Base-by-base conservation (phyloP, 768 basidiomycete species). In the Panellus pusillus region DNA sequence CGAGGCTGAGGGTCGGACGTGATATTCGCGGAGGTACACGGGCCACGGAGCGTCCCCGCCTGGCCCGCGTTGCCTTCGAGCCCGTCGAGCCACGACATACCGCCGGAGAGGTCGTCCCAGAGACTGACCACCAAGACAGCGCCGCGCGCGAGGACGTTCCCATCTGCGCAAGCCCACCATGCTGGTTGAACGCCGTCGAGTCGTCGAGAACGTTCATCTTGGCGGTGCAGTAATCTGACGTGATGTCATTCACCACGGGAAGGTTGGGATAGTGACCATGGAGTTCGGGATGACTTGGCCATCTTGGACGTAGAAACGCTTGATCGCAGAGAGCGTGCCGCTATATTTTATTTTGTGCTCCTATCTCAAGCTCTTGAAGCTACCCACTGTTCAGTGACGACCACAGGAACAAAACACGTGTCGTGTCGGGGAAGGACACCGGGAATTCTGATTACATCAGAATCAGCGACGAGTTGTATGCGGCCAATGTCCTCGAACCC, bases 71-170 rank as follows among this genome's bases (percentile, higher is more conserved):
- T 61, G n/a, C 39, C 32, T 42, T 12, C 47, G 7, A 45, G 41
- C 51, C 65, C 57, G 61, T 73, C 72, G 60, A 74, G 67, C 63
- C 72, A 74, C 42, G 68, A 65, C 72, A 74, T 73, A 45, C 65
- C 61, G 44, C 63, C 70, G 38, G 63, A 65, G 57, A 72, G 61
- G 66, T 75, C 72, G 60, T 72, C 71, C 73, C 72, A 72, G 53
- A 74, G 48, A 41, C 59, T 62, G 61, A 74, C 47, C 38, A 70
- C 69, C 53, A 74, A 64, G 18, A 72, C 73, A 49, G 70, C 66
- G n/a, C 73, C 73, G 27, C 54, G 48, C 47, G 56, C 59, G 72
- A 62, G 18, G 55, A 53, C 47, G 43, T 11, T 11, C 56, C 66
- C 66, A 60, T 66, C 63, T 58, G 60, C 32, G 57, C 52, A 32